Evolutionary conservation across 2,329 filamentous ascomycete genomes (phyloP), one percentile per base, ranked within the genome.

Genomic region (Fusarium tuaranense): DNA sequence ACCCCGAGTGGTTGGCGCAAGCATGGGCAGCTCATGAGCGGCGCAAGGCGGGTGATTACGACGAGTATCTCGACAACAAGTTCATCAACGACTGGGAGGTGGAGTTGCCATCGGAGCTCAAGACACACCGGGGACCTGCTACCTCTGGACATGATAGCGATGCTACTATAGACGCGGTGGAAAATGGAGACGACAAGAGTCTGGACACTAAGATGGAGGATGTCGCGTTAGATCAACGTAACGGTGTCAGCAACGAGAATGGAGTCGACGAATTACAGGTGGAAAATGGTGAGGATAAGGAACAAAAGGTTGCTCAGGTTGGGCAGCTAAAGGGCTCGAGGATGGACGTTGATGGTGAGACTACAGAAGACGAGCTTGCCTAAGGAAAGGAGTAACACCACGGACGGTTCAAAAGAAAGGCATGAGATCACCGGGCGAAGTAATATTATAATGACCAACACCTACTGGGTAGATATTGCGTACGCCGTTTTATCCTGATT

Each of bases 1-100:
- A 90, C 72, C 83, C 84, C 2, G 83, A 84, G 16, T 91, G 89
- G 89, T 83, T 91, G 9, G 80, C 78, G 18, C 82, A 87, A 65
- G 89, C 89, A 1, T 89, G 86, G 83, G 78, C 78, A 5, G 89
- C 89, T 1, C 87, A 90, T 70, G 82, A 84, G 64, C 82, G 84
- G 76, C 86, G 88, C 65, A 82, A 81, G 61, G 77, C 81, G 1
- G 89, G 89, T 6, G 82, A 86, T 2, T 91, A 89, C 69, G 85
- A 90, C 68, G 84, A 85, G 5, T 86, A 84, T 62, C 80, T 88
- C 34, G 79, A 82, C 12, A 75, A 80, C 3, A 84, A 84, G 63
- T 88, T 90, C 67, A 82, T 85, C 75, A 78, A 83, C 4, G 85
- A 86, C 30, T 91, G 88, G 88, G 83, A 79, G 0, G 81, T 85